Evolutionary conservation across 2,329 filamentous ascomycete species (phyloP), one percentile per base, ranked within the genome.

Genomic region (Pseudogymnoascus sp.): DNA sequence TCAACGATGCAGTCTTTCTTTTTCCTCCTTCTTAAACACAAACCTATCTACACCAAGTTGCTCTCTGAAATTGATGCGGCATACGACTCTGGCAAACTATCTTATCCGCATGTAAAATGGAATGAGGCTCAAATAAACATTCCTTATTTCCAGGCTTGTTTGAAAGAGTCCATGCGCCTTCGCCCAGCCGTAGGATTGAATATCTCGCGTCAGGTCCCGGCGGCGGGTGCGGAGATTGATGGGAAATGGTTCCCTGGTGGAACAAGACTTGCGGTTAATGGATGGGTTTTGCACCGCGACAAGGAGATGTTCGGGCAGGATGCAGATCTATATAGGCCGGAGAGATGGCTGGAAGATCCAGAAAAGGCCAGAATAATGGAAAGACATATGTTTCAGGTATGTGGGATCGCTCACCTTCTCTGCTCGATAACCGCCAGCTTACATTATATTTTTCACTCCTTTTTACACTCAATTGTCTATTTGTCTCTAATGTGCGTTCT

Each of bases 281-380:
- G 79, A 2, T 83, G 82, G 75, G 82, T 83, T 2, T 67, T 85
- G 62, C 79, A 81, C 46, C 74, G 82, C 0, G 79, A 83, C 64
- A 75, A 70, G 59, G 70, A 70, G 0, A 74, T 79, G 0, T 86
- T 83, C 70, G 83, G 83, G 0, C 64, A 72, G 0, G 82, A 85
- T 53, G 79, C 81, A 0, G 80, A 83, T 22, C 71, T 75, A 8
- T 86, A 77, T 63, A 72, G 82, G 7, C 83, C 83, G 0, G 83
- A 84, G 71, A 70, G 83, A 41, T 86, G 83, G 83, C 66, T 85
- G 5, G 75, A 77, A 65, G 76, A 78, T 50, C 78, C 77, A 66
- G 77, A 79, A 59, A 84, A 83, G 81, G 81, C 84, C 68, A 70
- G 81, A 62, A 82, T 78, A 67, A 82, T 84, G 81, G 28, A 31